Percentiles rank a stretch among this genome's conserved stretches.
phyloP scores from a whole-genome alignment of 805 yeast genomes.

The Cyberlindnera euphorbiiphila region DNA sequence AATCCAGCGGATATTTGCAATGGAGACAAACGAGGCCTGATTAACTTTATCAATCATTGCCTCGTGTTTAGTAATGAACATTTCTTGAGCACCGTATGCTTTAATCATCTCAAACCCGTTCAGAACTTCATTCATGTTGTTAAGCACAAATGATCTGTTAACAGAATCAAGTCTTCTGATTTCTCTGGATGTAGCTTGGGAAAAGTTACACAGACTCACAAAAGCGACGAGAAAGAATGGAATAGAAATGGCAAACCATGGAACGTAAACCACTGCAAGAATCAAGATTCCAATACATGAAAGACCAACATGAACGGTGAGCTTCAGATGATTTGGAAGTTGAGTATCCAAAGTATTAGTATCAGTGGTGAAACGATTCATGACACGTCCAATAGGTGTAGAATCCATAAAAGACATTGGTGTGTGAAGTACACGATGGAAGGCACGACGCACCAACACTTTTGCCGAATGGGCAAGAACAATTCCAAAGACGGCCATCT shows the following conservation, averaged over 20 bases:
- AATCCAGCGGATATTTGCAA: slow-evolving; percentile 69
- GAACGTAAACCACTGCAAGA: slow-evolving; percentile 62
- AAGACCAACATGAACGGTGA: slow-evolving; percentile 43
- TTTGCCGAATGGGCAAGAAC: slow-evolving; percentile 14
- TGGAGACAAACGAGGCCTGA: slow-evolving; percentile 56
- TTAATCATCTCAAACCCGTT: slow-evolving; percentile 62
- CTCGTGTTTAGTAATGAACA: slow-evolving; percentile 46
- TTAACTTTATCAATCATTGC: slow-evolving; percentile 53
- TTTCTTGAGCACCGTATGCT: slow-evolving; percentile 42
- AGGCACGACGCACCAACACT: slow-evolving; percentile 42
- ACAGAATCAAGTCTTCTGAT: slow-evolving; percentile 72
- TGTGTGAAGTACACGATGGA: slow-evolving; percentile 53
- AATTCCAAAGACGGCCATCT: slow-evolving; percentile 30
- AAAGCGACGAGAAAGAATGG: slow-evolving; percentile 45
- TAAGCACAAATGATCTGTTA: slow-evolving; percentile 63
- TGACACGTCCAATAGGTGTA: slow-evolving; percentile 44
- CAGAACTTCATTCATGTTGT: slow-evolving; percentile 65
- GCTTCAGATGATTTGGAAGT: slow-evolving; percentile 57
- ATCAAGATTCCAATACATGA: slow-evolving; percentile 55
- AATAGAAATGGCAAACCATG: slow-evolving; percentile 68
- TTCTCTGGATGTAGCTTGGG: slow-evolving; percentile 70
- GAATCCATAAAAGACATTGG: slow-evolving; percentile 82
- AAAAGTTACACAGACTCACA: slow-evolving; percentile 44
- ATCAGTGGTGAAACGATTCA: slow-evolving; percentile 56
- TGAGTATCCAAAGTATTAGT: slow-evolving; percentile 78